Evolutionary conservation across 352 stramenopile genomes (phyloP), one percentile per base, ranked within the genome.

Genomic region (Pythium insidiosum): DNA sequence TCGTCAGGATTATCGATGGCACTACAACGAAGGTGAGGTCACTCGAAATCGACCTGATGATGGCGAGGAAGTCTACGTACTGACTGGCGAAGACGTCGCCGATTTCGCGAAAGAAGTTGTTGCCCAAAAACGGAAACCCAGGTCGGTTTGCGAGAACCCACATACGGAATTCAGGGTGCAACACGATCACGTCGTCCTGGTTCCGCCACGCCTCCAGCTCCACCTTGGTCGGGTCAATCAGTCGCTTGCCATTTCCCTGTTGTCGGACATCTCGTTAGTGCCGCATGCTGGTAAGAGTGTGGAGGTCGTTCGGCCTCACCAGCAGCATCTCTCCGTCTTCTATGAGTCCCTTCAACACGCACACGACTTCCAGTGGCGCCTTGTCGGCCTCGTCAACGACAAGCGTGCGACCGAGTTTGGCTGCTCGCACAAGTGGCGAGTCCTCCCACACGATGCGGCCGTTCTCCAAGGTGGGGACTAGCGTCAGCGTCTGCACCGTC

Each of bases 371-470:
- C 0, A 95, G 68, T 12, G 93, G 93, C 12, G 95, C 95, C 63
- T 98, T 98, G 63, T 98, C 94, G 22, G 92, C 93, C 65, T 98
- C 95, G 52, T 98, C 95, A 0, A 98, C 68, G 0, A 98, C 77
- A 15, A 98, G 63, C 5, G 86, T 88, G n/a, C 92, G 70, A 4
- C 95, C 94, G 12, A 89, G 64, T 52, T 85, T 94, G 10, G 84
- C 89, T 31, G 95, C 95, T 37, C 86, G 71, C n/a, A 98, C 85
- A n/a, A 98, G 70, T 5, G 94, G 88, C 4, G 90, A 97, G 62
- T 98, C 93, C 52, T 95, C 73, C 66, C 82, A 98, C 13, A 94
- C 61, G 42, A 98, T 90, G 19, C 64, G 72, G 25, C 95, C 95
- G 47, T 91, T 68, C 36, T 81, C 74, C 16, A 98, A 57, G 9